These are phyloP conservation scores for Nitzschia sp. DNA, from an alignment of 108 stramenopile species.

Conservation along the genomic window DNA sequence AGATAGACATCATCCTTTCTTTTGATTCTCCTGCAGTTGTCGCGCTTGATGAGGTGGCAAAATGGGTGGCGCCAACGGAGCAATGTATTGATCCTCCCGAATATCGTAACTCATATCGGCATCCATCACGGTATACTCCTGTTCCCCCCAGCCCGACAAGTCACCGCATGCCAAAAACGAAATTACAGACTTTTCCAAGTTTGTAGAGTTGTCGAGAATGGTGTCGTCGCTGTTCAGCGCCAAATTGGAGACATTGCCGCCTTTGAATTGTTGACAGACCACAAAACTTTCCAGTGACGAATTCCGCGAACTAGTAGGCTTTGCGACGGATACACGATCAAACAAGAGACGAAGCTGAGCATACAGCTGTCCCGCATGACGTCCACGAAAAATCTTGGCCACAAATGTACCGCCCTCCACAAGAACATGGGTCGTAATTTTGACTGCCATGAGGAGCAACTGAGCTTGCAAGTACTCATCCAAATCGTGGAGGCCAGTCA, in stretches of 20 bases:
- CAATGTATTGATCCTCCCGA: slow-evolving; percentile 45
- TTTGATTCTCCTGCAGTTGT: slow-evolving; percentile 4
- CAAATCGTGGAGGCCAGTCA: slow-evolving; percentile 93
- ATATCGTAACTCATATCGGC: slow-evolving; percentile 84
- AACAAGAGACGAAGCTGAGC: slow-evolving; percentile 91
- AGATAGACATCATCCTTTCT: background rate
- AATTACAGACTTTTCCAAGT: slow-evolving; percentile 49
- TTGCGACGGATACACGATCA: slow-evolving; percentile 75
- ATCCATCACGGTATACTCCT: slow-evolving; percentile 62
- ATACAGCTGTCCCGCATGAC: slow-evolving; percentile 90
- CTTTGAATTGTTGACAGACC: slow-evolving; percentile 67
- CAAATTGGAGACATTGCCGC: slow-evolving; percentile 23
- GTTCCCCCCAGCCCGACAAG: slow-evolving; percentile 46
- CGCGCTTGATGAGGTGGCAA: slow-evolving; percentile 67
- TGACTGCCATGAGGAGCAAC: slow-evolving; percentile 90
- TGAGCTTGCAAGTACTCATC: slow-evolving; percentile 93
- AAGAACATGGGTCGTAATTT: slow-evolving; percentile 92
- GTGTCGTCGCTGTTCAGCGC: slow-evolving; percentile 37
- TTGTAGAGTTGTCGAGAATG: slow-evolving; percentile 15
- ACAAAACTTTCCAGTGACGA: slow-evolving; percentile 92
- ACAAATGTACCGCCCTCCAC: slow-evolving; percentile 90
- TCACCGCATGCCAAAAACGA: slow-evolving; percentile 82
- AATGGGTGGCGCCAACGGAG: slow-evolving; percentile 75
- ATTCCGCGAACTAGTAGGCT: slow-evolving; percentile 89
- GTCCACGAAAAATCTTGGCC: slow-evolving; percentile 97